A percentile compares a stretch with the other conserved stretches of the same genome.
phyloP scores from a whole-genome alignment of 2,329 filamentous ascomycete genomes.

The Fusarium pseudocircinatum region DNA sequence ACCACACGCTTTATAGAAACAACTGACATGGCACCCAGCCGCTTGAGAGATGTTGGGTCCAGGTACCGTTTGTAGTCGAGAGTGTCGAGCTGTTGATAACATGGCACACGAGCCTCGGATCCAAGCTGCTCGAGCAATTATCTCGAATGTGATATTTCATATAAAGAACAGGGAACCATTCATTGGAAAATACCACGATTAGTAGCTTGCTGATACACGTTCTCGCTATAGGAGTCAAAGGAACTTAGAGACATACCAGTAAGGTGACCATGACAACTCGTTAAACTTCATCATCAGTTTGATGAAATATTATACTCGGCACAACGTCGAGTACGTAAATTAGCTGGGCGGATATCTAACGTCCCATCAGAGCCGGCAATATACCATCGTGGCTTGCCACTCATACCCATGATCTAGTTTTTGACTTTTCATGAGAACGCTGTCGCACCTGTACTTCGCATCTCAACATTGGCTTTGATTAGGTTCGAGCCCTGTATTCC shows the following conservation, averaged over 20 bases:
- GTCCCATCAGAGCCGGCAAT: background rate
- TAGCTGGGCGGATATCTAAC: background rate
- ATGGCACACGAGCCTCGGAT: background rate
- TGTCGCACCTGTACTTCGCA: rapidly evolving
- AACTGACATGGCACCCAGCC: background rate
- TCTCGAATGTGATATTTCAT: too few relatives aligned
- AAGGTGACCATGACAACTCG: background rate
- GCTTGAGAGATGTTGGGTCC: too few relatives aligned
- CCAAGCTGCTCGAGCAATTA: background rate
- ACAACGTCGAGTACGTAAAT: background rate
- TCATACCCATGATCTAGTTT: rapidly evolving
- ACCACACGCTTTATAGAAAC: background rate
- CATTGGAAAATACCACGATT: too few relatives aligned
- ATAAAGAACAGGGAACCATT: background rate
- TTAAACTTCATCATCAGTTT: background rate
- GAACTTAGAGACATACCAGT: background rate
- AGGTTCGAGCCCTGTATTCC: background rate
- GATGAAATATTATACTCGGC: background rate
- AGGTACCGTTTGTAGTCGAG: background rate
- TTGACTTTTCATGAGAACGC: background rate
- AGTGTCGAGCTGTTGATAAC: background rate
- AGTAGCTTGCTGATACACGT: background rate
- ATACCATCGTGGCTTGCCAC: background rate
- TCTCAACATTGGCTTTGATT: background rate
- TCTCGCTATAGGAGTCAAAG: background rate